These are phyloP conservation scores for Aspergillus pseudonomiae DNA, from an alignment of 2,329 filamentous ascomycete genomes.

Conservation along the genomic window DNA sequence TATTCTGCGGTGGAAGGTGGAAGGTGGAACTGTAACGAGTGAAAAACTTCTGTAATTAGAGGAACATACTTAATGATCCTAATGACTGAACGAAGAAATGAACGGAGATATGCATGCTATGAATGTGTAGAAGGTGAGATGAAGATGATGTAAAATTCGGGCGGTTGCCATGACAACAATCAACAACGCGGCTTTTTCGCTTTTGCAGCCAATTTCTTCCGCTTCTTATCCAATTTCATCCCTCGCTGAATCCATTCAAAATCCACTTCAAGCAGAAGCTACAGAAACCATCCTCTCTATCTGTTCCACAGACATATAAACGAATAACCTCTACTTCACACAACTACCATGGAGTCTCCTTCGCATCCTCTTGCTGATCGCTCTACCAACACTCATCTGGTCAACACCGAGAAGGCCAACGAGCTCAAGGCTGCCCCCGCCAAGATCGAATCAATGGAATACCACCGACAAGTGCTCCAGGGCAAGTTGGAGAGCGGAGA, in stretches of 20 bases:
- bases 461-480: conserved; percentile 47
- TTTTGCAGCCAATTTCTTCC: conserved; percentile 27
- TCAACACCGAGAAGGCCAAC: conserved; percentile 28
- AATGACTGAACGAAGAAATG: background rate
- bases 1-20: background rate
- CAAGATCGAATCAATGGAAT: conserved; percentile 44
- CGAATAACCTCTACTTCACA: background rate
- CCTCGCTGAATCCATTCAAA: background rate
- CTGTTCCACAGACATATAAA: background rate
- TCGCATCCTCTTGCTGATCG: conserved; percentile 43
- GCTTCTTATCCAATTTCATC: conserved; percentile 10
- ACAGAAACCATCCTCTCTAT: background rate
- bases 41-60: background rate
- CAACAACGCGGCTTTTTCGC: conserved; percentile 24
- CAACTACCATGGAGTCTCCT: conserved; percentile 36
- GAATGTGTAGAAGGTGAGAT: background rate
- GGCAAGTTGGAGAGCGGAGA: conserved; percentile 43
- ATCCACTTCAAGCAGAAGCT: background rate
- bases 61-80: background rate
- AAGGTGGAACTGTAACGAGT: background rate
- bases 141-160: background rate
- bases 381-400: conserved; percentile 46
- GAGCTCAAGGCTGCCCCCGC: conserved; percentile 37
- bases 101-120: background rate
- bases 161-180: conserved; percentile 47